These are phyloP conservation scores for Lepiota brunneoincarnata DNA, from an alignment of 768 basidiomycete genomes.

Conservation along the genomic window DNA sequence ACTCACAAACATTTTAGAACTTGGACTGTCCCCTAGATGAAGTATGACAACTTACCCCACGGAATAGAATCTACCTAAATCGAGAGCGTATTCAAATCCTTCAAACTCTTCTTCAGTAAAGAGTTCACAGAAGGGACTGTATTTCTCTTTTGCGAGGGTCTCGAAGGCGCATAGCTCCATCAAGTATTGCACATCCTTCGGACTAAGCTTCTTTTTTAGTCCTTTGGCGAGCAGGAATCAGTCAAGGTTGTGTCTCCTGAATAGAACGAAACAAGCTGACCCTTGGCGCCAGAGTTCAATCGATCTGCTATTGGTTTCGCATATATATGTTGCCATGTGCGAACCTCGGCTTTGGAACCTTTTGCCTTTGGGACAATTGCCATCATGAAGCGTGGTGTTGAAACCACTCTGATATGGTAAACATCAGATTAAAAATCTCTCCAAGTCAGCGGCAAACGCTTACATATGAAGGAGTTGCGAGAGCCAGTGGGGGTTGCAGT, in stretches of 20 bases:
- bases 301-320: slow-evolving; percentile 53
- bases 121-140: slow-evolving; percentile 71
- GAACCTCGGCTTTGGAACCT: slow-evolving; percentile 38
- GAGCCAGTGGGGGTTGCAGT: slow-evolving; percentile 34
- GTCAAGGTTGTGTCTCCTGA: too few relatives aligned
- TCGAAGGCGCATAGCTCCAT: slow-evolving; percentile 82
- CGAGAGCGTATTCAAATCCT: slow-evolving; percentile 65
- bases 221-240: not conserved
- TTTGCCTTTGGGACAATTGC: slow-evolving; percentile 61
- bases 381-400: slow-evolving; percentile 69
- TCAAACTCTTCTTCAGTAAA: slow-evolving; percentile 64
- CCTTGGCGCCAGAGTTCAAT: slow-evolving; percentile 60
- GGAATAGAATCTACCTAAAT: slow-evolving; percentile 76
- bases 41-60: slow-evolving; percentile 50
- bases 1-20: too few relatives aligned
- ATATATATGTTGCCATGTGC: slow-evolving; percentile 55
- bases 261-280: slow-evolving; percentile 30
- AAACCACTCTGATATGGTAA: not conserved
- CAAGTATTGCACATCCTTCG: slow-evolving; percentile 54
- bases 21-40: too few relatives aligned
- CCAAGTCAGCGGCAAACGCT: not conserved
- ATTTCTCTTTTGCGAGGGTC: slow-evolving; percentile 44
- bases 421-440: not conserved
- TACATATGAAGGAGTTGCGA: not conserved
- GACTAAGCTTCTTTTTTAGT: slow-evolving; percentile 35